Evolutionary conservation across 2,329 filamentous ascomycete genomes (phyloP), one percentile per base, ranked within the genome.

Genomic region (Colletotrichum filicis): DNA sequence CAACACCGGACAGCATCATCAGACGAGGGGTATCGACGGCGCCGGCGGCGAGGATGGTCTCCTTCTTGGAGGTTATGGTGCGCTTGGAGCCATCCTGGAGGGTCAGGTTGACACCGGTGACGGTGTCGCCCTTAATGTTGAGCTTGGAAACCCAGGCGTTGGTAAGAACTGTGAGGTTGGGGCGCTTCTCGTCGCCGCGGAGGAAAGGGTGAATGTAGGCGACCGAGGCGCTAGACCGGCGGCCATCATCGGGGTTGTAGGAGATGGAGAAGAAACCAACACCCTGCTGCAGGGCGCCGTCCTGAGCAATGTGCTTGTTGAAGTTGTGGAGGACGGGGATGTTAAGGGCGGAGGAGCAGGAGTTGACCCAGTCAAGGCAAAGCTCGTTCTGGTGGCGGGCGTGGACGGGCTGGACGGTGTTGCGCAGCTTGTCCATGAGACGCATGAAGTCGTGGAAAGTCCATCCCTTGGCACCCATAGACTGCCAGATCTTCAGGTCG

Each of bases 131-230:
- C 66, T 87, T 84, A 65, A 97, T 89, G 77, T 96, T 94, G 80
- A 98, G 85, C 82, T 92, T 94, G 81, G 91, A 93, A 74, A 97
- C 95, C 92, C 94, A 97, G 30, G 95, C 93, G 80, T 97, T 93
- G 80, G 95, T 97, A 73, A 98, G 87, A 74, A 98, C 88, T 49
- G 94, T 97, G 81, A 98, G 83, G 85, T 98, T 98, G 16, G 94
- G 91, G 69, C 94, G 89, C 81, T 92, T 90, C 87, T 97, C 94
- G 60, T 95, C 92, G 53, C 94, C 94, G 53, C 93, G 91, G 65
- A 97, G 89, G 79, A 97, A 95, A 46, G 95, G 95, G 84, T 98
- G 95, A 79, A 98, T 95, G 85, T 98, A 98, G 22, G 95, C 95
- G 26, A 97, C 95, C 71, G 93, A 95, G 73, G 95, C 95, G 80